A percentile compares a stretch with the other conserved stretches of the same genome.
Evolutionary conservation across 257 asterid species (phyloP).

Genomic region (Solanum tarapatanum): DNA sequence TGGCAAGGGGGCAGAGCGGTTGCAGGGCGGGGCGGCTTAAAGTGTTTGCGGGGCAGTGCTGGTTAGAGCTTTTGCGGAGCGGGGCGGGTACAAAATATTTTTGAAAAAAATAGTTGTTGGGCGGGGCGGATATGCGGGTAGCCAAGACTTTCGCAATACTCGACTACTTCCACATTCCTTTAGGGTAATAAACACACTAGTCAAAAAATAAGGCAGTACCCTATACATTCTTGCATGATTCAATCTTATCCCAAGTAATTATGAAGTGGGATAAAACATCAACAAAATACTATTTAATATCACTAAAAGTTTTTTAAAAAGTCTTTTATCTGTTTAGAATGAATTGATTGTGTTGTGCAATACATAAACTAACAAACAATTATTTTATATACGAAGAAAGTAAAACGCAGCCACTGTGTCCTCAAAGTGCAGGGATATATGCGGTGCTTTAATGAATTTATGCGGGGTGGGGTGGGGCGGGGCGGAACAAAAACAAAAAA

Average conservation of each 20-base stretch:
- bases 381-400: not conserved
- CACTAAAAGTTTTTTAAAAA: not conserved
- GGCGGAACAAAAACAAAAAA: not conserved
- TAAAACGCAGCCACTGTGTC: not conserved
- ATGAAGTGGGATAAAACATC: not conserved
- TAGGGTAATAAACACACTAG: not conserved
- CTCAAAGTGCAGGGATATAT: not conserved
- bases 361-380: not conserved
- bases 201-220: not conserved
- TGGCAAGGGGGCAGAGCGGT: not conserved
- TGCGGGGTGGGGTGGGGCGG: not conserved
- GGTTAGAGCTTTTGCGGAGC: not conserved
- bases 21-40: not conserved
- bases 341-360: not conserved
- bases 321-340: not conserved
- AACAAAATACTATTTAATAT: not conserved
- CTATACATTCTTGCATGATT: not conserved
- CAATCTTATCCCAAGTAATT: not conserved
- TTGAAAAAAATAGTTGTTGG: too few species aligned
- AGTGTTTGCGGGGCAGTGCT: not conserved
- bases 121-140: not conserved
- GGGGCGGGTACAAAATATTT: not conserved
- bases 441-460: not conserved
- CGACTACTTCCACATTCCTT: not conserved
- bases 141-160: conserved; percentile 21